Evolutionary conservation across 1,284 basidiomycete genomes (phyloP).

Genomic region (Termitomyces sp.): DNA sequence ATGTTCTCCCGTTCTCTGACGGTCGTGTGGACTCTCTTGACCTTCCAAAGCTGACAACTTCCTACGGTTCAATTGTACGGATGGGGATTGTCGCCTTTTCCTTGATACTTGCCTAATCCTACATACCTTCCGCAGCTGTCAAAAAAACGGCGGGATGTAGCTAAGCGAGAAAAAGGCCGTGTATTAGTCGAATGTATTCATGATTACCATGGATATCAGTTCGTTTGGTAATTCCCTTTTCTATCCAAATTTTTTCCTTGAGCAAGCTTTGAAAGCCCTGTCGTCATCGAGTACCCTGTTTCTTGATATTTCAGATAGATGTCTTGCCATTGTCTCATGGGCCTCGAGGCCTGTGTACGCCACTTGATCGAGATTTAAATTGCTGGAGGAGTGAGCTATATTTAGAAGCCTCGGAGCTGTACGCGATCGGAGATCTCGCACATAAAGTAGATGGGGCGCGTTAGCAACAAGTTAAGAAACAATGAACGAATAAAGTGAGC

Average conservation of each 20-base stretch:
- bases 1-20: too few relatives aligned
- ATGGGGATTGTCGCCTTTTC: not conserved
- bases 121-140: not conserved
- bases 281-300: not conserved
- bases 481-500: not conserved
- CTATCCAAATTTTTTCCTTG: not conserved
- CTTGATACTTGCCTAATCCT: not conserved
- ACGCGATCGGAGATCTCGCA: not conserved
- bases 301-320: not conserved
- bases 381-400: conserved; percentile 1
- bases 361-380: not conserved
- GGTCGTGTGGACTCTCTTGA: too few relatives aligned
- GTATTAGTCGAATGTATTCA: not conserved
- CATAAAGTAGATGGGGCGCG: not conserved
- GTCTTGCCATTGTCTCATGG: not conserved
- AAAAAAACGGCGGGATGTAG: not conserved
- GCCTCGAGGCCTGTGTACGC: not conserved
- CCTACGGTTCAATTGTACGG: not conserved
- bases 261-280: too few relatives aligned
- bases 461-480: not conserved
- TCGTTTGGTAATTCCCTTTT: not conserved
- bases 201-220: not conserved
- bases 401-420: conserved; percentile 1
- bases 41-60: too few relatives aligned
- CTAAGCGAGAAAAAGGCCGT: not conserved